A percentile compares a stretch with the other conserved stretches of the same genome.
Conservation (phyloP, 306 rosid species). For the Fagus crenata region DNA sequence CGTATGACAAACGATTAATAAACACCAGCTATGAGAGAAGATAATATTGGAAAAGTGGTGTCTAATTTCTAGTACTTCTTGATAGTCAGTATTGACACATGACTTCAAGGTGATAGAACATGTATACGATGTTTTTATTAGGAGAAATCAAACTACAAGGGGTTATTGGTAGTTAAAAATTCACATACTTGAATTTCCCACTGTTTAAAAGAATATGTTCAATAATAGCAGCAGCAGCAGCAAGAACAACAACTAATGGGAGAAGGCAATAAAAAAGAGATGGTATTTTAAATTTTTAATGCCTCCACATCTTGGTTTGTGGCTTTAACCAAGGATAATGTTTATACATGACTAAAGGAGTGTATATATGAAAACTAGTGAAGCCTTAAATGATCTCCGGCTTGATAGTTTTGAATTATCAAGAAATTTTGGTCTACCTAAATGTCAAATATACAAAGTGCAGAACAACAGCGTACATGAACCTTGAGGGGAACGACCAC, state of each 20-base stretch:
- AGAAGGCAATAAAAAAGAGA: not conserved
- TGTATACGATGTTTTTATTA: not conserved
- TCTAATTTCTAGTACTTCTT: conserved; percentile 13
- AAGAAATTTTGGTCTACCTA: not conserved
- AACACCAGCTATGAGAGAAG: not conserved
- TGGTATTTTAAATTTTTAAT: not conserved
- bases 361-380: not conserved
- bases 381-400: not conserved
- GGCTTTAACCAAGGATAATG: not conserved
- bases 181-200: not conserved
- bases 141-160: not conserved
- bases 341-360: not conserved
- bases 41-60: not conserved
- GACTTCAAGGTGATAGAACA: not conserved
- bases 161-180: not conserved
- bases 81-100: not conserved
- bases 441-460: not conserved
- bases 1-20: conserved; percentile 3
- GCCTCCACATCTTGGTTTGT: not conserved
- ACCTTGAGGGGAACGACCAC: not conserved
- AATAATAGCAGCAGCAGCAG: not conserved
- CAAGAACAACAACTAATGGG: not conserved
- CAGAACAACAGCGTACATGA: not conserved
- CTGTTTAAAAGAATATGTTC: not conserved
- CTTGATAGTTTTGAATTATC: not conserved